Evolutionary conservation across 129 eudicot species (phyloP).

Genomic region (Escallonia herrerae): DNA sequence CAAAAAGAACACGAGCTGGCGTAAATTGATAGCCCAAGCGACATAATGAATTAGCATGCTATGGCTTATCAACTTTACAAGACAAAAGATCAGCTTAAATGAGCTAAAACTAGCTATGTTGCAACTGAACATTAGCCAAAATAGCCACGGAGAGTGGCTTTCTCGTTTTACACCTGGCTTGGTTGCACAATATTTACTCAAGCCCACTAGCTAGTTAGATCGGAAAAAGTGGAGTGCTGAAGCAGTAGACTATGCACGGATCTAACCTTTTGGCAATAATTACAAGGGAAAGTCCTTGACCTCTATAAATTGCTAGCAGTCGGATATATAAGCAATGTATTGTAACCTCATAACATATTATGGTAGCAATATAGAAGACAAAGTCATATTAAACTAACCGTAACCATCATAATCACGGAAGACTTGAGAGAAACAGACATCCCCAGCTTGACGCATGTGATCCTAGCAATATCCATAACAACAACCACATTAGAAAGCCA

Average conservation of each 20-base stretch:
- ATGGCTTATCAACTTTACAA: too few relatives aligned
- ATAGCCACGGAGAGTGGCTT: too few relatives aligned
- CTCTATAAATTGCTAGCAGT: too few relatives aligned
- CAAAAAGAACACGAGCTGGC: too few relatives aligned
- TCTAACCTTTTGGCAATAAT: not conserved
- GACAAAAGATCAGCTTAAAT: too few relatives aligned
- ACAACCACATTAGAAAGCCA: not conserved
- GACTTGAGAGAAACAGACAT: constrained; percentile 90
- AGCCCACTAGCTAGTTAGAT: not conserved
- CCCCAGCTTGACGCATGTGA: constrained; percentile 98
- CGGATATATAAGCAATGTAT: not conserved
- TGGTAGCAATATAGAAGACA: not conserved
- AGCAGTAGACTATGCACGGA: not conserved
- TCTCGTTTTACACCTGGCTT: too few relatives aligned
- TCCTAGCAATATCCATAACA: constrained; percentile 40
- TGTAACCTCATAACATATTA: not conserved
- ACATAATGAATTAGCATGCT: too few relatives aligned
- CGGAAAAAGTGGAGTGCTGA: too few relatives aligned
- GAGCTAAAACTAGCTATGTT: too few relatives aligned
- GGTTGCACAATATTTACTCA: not conserved
- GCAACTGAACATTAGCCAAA: too few relatives aligned
- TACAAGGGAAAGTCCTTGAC: not conserved
- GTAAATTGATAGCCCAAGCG: too few relatives aligned
- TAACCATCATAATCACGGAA: constrained; percentile 85
- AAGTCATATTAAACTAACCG: constrained; percentile 41